Conservation (phyloP, 2,329 filamentous ascomycete genomes). For the Talaromyces funiculosus region DNA sequence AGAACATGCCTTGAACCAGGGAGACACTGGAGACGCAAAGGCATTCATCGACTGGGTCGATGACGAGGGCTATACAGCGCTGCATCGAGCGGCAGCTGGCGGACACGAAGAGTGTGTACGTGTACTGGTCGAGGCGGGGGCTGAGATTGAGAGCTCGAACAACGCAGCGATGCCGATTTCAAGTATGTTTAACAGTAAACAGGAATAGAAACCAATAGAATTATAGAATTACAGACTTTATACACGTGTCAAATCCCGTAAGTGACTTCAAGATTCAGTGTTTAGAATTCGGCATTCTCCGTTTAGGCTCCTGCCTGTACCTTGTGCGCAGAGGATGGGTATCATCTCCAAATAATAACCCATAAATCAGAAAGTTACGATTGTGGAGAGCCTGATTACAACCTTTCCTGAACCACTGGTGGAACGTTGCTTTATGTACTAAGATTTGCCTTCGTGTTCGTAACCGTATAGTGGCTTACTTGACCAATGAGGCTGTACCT, state of each 20-base stretch:
- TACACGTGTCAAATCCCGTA: neutral
- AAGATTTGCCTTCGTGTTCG: neutral
- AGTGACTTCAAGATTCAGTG: neutral
- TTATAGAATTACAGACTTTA: neutral
- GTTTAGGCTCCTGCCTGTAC: neutral
- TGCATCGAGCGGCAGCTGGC: conserved; percentile 17
- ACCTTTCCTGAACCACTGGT: neutral
- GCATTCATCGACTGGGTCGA: conserved; percentile 15
- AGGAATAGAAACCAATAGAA: neutral
- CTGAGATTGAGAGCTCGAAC: conserved; percentile 2
- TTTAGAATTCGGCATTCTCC: neutral
- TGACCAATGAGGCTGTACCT: no score
- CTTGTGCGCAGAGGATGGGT: neutral
- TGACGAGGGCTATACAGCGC: neutral
- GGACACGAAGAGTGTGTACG: conserved; percentile 6
- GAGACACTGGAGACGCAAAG: conserved; percentile 38
- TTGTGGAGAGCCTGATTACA: neutral
- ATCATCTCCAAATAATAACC: neutral
- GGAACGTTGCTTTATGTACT: neutral
- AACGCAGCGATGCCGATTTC: neutral
- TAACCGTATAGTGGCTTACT: no score
- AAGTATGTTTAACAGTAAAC: neutral
- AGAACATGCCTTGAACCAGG: neutral
- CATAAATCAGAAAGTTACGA: neutral
- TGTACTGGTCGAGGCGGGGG: conserved; percentile 4